Percentiles rank a stretch among this genome's conserved stretches.
phyloP scores from a whole-genome alignment of 371 early-diverging fungal genomes.

The Rhizopus sp. region DNA sequence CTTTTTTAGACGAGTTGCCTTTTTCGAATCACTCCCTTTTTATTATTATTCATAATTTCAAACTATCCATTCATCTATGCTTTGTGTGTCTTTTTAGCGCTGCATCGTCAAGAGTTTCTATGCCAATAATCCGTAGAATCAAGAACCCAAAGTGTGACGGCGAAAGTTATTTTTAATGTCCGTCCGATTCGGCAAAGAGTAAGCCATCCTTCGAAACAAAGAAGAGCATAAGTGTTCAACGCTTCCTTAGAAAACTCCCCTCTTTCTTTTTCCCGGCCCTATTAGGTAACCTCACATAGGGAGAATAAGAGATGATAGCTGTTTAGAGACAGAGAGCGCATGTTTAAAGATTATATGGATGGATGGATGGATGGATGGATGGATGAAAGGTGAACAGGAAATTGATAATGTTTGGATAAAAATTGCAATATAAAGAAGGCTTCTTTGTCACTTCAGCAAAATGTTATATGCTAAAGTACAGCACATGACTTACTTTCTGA shows the following conservation, averaged over 20 bases:
- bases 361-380: conserved; percentile 11
- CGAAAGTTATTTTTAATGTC: neutral
- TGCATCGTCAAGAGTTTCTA: no score
- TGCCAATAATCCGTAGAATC: no score
- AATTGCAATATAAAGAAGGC: neutral
- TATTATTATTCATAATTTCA: no score
- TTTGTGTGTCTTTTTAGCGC: no score
- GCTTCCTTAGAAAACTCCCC: neutral
- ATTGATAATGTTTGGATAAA: neutral
- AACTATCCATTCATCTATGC: no score
- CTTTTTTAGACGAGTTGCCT: no score
- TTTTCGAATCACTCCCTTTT: no score
- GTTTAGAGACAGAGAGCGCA: neutral
- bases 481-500: no score
- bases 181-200: neutral
- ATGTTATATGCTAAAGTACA: neutral
- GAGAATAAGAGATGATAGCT: neutral
- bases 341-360: neutral
- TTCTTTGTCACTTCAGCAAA: no score
- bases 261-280: conserved; percentile 17
- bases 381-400: neutral
- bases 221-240: conserved; percentile 1
- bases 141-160: no score
- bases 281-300: conserved; percentile 7
- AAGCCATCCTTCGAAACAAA: neutral